Evolutionary conservation across 208 protist genomes (phyloP), one percentile per base, ranked within the genome.

Genomic region (Wallacemonas sp.): DNA sequence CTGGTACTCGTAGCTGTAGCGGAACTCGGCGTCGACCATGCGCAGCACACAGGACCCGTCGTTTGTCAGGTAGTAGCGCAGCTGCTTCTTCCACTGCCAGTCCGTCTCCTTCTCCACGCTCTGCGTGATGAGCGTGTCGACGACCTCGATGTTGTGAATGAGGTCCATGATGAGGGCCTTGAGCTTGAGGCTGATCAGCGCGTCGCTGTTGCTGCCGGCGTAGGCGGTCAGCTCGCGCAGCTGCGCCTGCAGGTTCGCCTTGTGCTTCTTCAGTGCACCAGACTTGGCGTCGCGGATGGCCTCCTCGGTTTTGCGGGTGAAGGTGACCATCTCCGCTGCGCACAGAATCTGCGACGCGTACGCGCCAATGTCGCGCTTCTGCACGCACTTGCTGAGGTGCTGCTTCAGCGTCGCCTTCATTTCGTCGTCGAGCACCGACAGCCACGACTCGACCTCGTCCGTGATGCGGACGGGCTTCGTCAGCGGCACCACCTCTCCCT

Each of bases 1-100:
- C 74, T 99, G 98, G 72, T 99, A 99, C 81, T 99, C 98, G 81
- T 97, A 99, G 62, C 97, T 98, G 83, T 99, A 99, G 49, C 83
- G 70, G 74, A 99, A 99, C 70, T 93, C 71, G 5, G 97, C 93
- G 65, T 98, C 93, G 57, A 96, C 92, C 97, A 98, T 98, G 57
- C 82, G 82, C 23, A 98, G 77, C 22, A 95, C 72, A 70, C 95
- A 98, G 10, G 54, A 63, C 20, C 49, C 59, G 46, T 91, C 61
- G 54, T 86, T 77, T n/a, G 52, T 59, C 12, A 97, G 52, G 73
- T 99, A 99, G 76, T 95, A 99, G 10, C 98, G 89, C 29, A 99
- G 82, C 78, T 99, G 98, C 79, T 99, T 99, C 54, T 92, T 88
- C 98, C 98, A 99, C 22, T 93, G 46, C 98, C 98, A 99, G 63